phyloP scores from a whole-genome alignment of 768 basidiomycete species.

The Naematelia encephala region DNA sequence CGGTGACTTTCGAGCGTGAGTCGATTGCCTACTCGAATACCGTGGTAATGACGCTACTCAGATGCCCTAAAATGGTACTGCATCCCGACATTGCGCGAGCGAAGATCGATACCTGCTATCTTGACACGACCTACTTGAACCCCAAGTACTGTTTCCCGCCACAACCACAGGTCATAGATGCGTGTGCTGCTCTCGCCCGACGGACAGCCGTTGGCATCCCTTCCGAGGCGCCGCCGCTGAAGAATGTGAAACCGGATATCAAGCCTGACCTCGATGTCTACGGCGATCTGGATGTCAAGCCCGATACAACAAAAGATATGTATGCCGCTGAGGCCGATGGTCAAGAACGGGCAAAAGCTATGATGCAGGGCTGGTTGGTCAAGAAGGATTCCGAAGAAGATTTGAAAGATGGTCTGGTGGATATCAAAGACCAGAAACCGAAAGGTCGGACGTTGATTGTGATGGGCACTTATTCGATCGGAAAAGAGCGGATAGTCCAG shows the following conservation, averaged over 20 bases:
- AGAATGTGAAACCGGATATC: conserved; percentile 26
- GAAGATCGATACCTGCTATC: conserved; percentile 77
- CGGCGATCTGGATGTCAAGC: conserved; percentile 6
- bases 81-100: conserved; percentile 83
- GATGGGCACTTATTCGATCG: conserved; percentile 80
- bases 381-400: conserved; percentile 42
- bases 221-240: conserved; percentile 23
- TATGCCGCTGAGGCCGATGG: conserved; percentile 19
- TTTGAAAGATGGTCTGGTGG: conserved; percentile 19
- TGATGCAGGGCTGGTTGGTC: conserved; percentile 52
- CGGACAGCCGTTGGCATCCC: conserved; percentile 54
- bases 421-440: conserved; percentile 30
- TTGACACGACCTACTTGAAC: conserved; percentile 94
- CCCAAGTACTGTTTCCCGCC: conserved; percentile 94
- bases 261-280: conserved; percentile 26
- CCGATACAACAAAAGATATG: conserved; percentile 1
- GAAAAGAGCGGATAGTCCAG: conserved; percentile 96
- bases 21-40: neutral
- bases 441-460: conserved; percentile 48
- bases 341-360: conserved; percentile 39
- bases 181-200: conserved; percentile 78
- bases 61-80: conserved; percentile 77
- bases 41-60: conserved; percentile 60
- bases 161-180: conserved; percentile 87
- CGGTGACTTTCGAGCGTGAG: conserved; percentile 59